Evolutionary conservation across 768 basidiomycete genomes (phyloP).

Genomic region (Chiua virens): DNA sequence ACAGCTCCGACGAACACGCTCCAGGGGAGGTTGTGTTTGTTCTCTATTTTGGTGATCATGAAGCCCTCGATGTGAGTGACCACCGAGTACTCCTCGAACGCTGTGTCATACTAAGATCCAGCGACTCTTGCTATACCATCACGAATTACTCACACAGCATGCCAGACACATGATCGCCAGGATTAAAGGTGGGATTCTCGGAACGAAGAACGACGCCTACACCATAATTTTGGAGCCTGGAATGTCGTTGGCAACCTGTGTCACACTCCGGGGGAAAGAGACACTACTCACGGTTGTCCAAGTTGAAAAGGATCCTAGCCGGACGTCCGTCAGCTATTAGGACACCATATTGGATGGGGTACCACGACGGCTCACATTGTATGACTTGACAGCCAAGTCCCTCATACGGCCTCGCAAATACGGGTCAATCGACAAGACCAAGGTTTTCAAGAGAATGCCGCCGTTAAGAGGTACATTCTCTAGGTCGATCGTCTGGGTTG

Average conservation of each 20-base stretch:
- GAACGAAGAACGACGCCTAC: slow-evolving; percentile 43
- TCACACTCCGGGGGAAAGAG: no score
- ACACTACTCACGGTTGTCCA: slow-evolving; percentile 5
- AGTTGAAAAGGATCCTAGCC: neutral
- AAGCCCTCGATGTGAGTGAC: neutral
- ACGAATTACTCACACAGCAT: neutral
- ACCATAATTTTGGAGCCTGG: no score
- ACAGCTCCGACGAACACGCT: slow-evolving; percentile 19
- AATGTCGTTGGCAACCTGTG: no score
- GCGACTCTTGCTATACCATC: no score
- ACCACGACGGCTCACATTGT: no score
- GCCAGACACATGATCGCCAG: slow-evolving; percentile 36
- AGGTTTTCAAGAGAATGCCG: neutral
- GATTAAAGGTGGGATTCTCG: slow-evolving; percentile 36
- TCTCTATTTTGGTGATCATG: slow-evolving; percentile 17
- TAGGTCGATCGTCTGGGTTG: neutral
- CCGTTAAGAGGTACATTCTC: neutral
- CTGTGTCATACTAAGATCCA: neutral
- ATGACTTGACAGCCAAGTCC: no score
- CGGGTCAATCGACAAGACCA: neutral
- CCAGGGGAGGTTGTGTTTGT: slow-evolving; percentile 28
- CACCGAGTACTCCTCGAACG: slow-evolving; percentile 15
- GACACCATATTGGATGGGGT: no score
- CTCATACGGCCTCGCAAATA: neutral
- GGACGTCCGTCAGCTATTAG: no score